Evolutionary conservation across 139 green algal species (phyloP), one percentile per base, ranked within the genome.

Genomic region (Diplosphaera chodatii): DNA sequence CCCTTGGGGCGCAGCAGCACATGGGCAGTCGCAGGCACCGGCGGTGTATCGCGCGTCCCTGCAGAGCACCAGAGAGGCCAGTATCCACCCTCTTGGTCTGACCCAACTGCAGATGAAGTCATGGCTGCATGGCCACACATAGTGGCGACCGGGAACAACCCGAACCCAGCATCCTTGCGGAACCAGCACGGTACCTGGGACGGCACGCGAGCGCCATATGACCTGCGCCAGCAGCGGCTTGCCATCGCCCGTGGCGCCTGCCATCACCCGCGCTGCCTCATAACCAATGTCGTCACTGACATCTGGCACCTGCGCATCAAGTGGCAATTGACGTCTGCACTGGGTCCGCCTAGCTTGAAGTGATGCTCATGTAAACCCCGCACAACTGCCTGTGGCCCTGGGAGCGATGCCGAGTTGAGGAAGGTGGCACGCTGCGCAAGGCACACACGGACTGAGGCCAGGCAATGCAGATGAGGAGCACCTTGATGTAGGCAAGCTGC

Each of bases 221-320:
- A 87, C 77, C 8, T 69, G 55, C 1, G 69, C 74, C 1, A 40
- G 33, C 32, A 89, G 74, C 40, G 68, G 69, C 29, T 31, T 28
- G 40, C 75, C 78, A 40, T 67, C 66, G 34, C 74, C 78, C 55
- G 82, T 62, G 55, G 83, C 63, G 63, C 74, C 72, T 22, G 68
- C 64, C 59, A 85, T 65, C 31, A 34, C 28, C 64, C 85, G 40
- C 18, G 84, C 86, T 0, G 86, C 86, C 64, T 89, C 86, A 28
- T 79, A 40, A 62, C 86, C 86, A 13, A 82, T 80, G 23, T 91
- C 86, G n/a, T 84, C 84, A 16, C 87, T 76, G n/a, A 85, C 13
- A 3, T n/a, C 37, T 20, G 86, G 86, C 21, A 83, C 80, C 64
- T 84, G 76, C 55, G 59, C 66, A 13, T n/a, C 41, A 32, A 18